A percentile compares a stretch with the other conserved stretches of the same genome.
Evolutionary conservation across 2,329 filamentous ascomycete genomes (phyloP).

Genomic region (Ophiosphaerella narmari): DNA sequence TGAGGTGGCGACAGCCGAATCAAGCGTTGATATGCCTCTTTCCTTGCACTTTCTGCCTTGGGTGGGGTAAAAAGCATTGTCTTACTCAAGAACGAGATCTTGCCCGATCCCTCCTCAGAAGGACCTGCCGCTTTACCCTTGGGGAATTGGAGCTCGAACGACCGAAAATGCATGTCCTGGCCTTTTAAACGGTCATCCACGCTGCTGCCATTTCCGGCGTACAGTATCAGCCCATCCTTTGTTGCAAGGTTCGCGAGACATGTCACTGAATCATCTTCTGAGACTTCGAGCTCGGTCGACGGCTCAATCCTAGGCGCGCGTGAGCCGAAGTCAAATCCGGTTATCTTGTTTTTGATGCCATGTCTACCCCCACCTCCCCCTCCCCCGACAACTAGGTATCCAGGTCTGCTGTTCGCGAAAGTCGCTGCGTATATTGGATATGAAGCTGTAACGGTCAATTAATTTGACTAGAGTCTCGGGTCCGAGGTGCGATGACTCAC

Average conservation of each 20-base stretch:
- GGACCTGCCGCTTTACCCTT: conserved; percentile 48
- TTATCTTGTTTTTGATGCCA: conserved; percentile 80
- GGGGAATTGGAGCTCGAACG: conserved; percentile 68
- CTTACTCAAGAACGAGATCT: conserved; percentile 55
- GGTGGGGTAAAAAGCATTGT: conserved; percentile 56
- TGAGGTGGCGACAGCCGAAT: conserved; percentile 61
- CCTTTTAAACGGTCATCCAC: conserved; percentile 72
- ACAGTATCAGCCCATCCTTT: conserved; percentile 58
- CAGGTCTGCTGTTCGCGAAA: conserved; percentile 77
- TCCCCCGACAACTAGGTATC: conserved; percentile 77
- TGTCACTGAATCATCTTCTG: conserved; percentile 87
- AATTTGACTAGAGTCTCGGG: too few relatives aligned
- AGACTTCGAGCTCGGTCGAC: conserved; percentile 76
- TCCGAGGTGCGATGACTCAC: conserved; percentile 7
- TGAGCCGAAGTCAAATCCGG: conserved; percentile 69
- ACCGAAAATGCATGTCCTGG: conserved; percentile 82
- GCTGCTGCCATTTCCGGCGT: conserved; percentile 79
- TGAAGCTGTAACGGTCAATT: conserved; percentile 20
- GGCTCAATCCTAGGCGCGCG: conserved; percentile 62
- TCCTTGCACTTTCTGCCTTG: conserved; percentile 47
- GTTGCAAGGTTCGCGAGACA: conserved; percentile 73
- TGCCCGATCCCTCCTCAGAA: conserved; percentile 34
- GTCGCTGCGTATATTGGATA: conserved; percentile 88
- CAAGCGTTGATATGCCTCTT: conserved; percentile 65
- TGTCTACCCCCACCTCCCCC: conserved; percentile 75